These are phyloP conservation scores for Naganishia sp. DNA, from an alignment of 1,284 basidiomycete genomes.

Conservation along the genomic window DNA sequence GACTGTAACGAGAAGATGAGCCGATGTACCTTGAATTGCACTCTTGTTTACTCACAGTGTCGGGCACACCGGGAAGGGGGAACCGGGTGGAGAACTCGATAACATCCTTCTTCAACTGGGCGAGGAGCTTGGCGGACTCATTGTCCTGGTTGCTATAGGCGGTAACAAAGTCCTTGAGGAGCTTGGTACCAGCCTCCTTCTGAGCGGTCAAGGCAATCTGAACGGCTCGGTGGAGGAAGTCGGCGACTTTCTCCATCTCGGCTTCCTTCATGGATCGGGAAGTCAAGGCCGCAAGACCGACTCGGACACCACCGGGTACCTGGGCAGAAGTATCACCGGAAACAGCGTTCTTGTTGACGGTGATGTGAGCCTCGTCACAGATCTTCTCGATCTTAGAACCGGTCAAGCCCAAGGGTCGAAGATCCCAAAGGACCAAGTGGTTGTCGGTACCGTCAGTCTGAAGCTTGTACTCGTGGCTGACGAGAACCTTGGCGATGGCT, in stretches of 20 bases:
- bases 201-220: slow-evolving; percentile 84
- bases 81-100: slow-evolving; percentile 78
- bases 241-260: slow-evolving; percentile 80
- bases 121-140: slow-evolving; percentile 62
- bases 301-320: slow-evolving; percentile 94
- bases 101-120: slow-evolving; percentile 60
- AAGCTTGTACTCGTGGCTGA: slow-evolving; percentile 84
- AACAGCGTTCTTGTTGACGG: slow-evolving; percentile 92
- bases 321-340: slow-evolving; percentile 93
- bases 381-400: slow-evolving; percentile 99
- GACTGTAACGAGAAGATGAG: slow-evolving; percentile 34
- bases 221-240: slow-evolving; percentile 88
- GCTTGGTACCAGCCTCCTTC: slow-evolving; percentile 91
- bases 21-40: background rate
- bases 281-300: slow-evolving; percentile 92
- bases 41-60: slow-evolving; percentile 55
- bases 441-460: slow-evolving; percentile 97
- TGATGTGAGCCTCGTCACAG: slow-evolving; percentile 94
- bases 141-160: slow-evolving; percentile 73
- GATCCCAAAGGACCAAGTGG: slow-evolving; percentile 97
- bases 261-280: slow-evolving; percentile 89
- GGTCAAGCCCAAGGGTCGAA: slow-evolving; percentile 90
- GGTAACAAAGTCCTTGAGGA: slow-evolving; percentile 93
- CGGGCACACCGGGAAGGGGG: slow-evolving; percentile 86
- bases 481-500: slow-evolving; percentile 71